A percentile compares a stretch with the other conserved stretches of the same genome.
Evolutionary conservation across 2,329 filamentous ascomycete genomes (phyloP).

Genomic region (Nigrograna mackinnonii): DNA sequence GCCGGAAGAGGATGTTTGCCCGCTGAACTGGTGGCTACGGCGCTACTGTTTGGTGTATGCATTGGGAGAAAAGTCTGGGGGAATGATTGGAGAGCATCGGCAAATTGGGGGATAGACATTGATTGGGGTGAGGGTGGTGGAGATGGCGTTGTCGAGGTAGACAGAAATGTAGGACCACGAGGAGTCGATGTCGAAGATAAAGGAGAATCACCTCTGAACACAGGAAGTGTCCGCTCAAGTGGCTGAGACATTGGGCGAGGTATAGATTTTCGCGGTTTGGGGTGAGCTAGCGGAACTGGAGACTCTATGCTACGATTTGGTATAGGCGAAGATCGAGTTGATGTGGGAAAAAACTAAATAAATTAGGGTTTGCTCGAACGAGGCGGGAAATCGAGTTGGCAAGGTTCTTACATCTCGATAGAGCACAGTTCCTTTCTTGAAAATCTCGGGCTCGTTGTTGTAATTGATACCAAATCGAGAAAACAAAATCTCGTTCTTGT

Average conservation of each 20-base stretch:
- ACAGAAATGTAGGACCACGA: conserved; percentile 35
- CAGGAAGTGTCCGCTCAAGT: conserved; percentile 17
- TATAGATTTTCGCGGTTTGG: conserved; percentile 12
- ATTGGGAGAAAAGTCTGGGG: conserved; percentile 24
- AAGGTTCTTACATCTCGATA: conserved; percentile 75
- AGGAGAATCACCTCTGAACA: conserved; percentile 15
- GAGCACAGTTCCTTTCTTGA: conserved; percentile 88
- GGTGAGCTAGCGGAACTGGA: conserved; percentile 20
- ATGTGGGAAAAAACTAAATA: conserved; percentile 30
- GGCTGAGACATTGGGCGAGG: conserved; percentile 21
- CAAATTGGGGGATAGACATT: conserved; percentile 24
- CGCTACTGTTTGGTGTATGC: conserved; percentile 25
- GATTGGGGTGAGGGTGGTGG: conserved; percentile 32
- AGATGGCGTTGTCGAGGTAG: conserved; percentile 36
- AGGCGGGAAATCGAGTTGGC: not conserved
- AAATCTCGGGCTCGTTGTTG: conserved; percentile 93
- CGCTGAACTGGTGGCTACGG: conserved; percentile 13
- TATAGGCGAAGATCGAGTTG: conserved; percentile 15
- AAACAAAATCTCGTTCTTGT: conserved; percentile 97
- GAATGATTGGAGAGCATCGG: too few species aligned
- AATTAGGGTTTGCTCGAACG: too few species aligned
- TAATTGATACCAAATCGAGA: conserved; percentile 91
- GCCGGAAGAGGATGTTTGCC: conserved; percentile 24
- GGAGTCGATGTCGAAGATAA: conserved; percentile 17
- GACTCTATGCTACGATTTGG: conserved; percentile 10